Conservation (phyloP, 352 stramenopile species). For the Pythium oligandrum region DNA sequence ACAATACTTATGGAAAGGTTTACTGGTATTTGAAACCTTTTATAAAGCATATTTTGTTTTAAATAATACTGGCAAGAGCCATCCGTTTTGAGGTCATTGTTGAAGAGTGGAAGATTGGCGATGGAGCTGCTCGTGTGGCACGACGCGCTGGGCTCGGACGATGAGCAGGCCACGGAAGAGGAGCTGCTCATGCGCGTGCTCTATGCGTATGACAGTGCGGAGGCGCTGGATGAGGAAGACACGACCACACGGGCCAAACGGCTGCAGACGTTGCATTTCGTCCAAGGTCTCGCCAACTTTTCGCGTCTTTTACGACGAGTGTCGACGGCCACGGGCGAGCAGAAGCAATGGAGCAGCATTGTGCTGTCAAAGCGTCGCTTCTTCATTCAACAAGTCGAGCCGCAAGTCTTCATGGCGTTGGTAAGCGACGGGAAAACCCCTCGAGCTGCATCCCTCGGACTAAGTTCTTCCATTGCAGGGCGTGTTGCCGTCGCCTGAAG, state of each 20-base stretch:
- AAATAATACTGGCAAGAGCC: too few relatives aligned
- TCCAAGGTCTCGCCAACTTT: slow-evolving; percentile 52
- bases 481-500: too few relatives aligned
- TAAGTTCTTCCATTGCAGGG: too few relatives aligned
- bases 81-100: too few relatives aligned
- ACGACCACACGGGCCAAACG: background rate
- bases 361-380: slow-evolving; percentile 33
- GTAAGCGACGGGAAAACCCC: slow-evolving; percentile 12
- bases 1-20: too few relatives aligned
- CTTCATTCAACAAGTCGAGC: slow-evolving; percentile 50
- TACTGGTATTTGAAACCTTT: too few relatives aligned
- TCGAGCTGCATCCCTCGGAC: too few relatives aligned
- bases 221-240: too few relatives aligned
- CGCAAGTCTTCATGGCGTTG: slow-evolving; percentile 55
- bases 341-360: slow-evolving; percentile 34
- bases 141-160: slow-evolving; percentile 54
- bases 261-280: slow-evolving; percentile 40
- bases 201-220: slow-evolving; percentile 20
- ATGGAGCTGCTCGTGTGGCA: slow-evolving; percentile 64
- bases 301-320: slow-evolving; percentile 27
- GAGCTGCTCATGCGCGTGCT: slow-evolving; percentile 45
- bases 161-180: slow-evolving; percentile 55
- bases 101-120: background rate
- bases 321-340: background rate
- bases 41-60: too few relatives aligned